A percentile compares a stretch with the other conserved stretches of the same genome.
These are phyloP conservation scores for Trichoderma polysporum DNA, from an alignment of 2,329 filamentous ascomycete species.

Conservation along the genomic window DNA sequence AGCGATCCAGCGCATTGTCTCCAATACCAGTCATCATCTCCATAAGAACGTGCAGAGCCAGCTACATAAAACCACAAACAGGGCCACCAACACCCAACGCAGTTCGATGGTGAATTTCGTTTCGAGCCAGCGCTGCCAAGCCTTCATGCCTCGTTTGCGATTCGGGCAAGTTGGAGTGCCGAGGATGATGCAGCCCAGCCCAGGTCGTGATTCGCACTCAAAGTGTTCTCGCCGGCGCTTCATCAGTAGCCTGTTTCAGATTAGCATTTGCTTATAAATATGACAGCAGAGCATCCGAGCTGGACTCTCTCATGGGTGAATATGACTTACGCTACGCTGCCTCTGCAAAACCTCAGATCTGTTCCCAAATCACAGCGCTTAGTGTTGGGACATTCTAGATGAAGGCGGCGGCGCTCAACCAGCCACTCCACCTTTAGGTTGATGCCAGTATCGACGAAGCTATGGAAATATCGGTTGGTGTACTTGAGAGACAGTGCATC, in stretches of 20 bases:
- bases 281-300: no score
- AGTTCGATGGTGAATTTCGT: constrained; percentile 46
- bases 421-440: constrained; percentile 68
- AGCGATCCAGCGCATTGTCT: not conserved
- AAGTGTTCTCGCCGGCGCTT: constrained; percentile 58
- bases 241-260: constrained; percentile 51
- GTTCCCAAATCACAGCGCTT: constrained; percentile 57
- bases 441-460: constrained; percentile 64
- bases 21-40: not conserved
- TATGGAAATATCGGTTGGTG: constrained; percentile 61
- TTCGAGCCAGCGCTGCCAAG: constrained; percentile 46
- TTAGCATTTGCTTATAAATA: not conserved
- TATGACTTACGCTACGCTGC: constrained; percentile 54
- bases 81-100: constrained; percentile 49
- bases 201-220: constrained; percentile 59
- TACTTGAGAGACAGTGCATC: constrained; percentile 71
- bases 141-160: constrained; percentile 45
- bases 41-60: constrained; percentile 15
- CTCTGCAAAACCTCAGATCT: constrained; percentile 59
- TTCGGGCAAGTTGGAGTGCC: constrained; percentile 50
- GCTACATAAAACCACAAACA: constrained; percentile 38
- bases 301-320: not conserved
- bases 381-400: constrained; percentile 65
- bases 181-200: constrained; percentile 56
- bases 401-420: constrained; percentile 59